phyloP scores from a whole-genome alignment of 305 asterid genomes.

The Fraxinus baroniana region DNA sequence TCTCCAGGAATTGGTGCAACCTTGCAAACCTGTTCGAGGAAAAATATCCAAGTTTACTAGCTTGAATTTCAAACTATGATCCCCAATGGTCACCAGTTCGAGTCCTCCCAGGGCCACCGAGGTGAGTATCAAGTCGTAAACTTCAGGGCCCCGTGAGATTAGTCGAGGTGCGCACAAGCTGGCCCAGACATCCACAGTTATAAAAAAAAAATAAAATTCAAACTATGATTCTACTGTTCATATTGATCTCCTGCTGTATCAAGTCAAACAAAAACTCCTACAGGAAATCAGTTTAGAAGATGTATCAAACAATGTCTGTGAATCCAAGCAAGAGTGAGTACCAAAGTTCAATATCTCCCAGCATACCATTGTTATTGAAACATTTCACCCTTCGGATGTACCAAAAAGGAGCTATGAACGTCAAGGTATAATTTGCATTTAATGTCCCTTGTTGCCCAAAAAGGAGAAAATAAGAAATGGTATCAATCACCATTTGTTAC shows the following conservation, averaged over 20 bases:
- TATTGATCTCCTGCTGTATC: background rate
- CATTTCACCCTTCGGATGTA: background rate
- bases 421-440: background rate
- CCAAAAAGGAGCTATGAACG: background rate
- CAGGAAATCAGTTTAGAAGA: background rate
- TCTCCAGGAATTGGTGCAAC: constrained; percentile 99
- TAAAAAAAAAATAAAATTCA: too few relatives aligned
- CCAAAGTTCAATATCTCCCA: background rate
- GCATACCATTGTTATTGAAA: background rate
- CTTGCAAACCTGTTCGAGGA: constrained; percentile 70
- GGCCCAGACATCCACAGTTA: too few relatives aligned
- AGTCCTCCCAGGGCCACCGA: too few relatives aligned
- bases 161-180: too few relatives aligned
- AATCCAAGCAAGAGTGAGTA: background rate
- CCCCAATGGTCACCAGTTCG: too few relatives aligned
- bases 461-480: background rate
- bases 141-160: too few relatives aligned
- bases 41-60: constrained; percentile 8
- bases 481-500: background rate
- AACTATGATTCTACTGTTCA: background rate
- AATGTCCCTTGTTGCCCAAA: background rate
- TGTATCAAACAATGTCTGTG: background rate
- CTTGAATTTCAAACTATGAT: background rate
- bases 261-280: background rate
- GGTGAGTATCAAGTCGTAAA: too few relatives aligned